A percentile compares a stretch with the other conserved stretches of the same genome.
These are phyloP conservation scores for Seiridium unicorne DNA, from an alignment of 2,329 filamentous ascomycete genomes.

Conservation along the genomic window DNA sequence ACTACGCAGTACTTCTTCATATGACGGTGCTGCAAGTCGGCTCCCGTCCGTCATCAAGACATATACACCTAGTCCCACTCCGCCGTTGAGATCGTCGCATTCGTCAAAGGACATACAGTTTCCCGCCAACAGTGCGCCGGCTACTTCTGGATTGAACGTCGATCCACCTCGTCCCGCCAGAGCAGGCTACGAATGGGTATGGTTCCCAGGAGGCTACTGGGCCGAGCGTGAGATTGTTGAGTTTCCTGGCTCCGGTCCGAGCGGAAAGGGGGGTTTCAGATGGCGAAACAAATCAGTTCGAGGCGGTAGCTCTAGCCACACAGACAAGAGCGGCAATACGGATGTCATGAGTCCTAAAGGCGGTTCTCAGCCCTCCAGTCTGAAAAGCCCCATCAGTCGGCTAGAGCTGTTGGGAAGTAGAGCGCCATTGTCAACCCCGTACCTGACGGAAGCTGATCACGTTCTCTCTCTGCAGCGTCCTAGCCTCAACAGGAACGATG, in stretches of 20 bases:
- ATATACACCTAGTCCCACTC: neutral
- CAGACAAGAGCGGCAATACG: slow-evolving; percentile 3
- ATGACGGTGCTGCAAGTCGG: slow-evolving; percentile 16
- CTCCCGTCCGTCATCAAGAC: slow-evolving; percentile 1
- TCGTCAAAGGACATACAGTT: slow-evolving; percentile 13
- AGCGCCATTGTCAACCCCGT: slow-evolving; percentile 28
- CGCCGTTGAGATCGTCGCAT: neutral
- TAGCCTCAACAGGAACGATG: slow-evolving; percentile 14
- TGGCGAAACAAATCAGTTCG: slow-evolving; percentile 36
- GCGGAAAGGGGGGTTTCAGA: slow-evolving; percentile 33
- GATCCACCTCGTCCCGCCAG: slow-evolving; percentile 56
- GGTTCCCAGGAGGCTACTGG: slow-evolving; percentile 63
- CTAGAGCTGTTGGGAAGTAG: neutral
- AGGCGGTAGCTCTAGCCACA: slow-evolving; percentile 19
- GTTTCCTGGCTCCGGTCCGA: slow-evolving; percentile 26
- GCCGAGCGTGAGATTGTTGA: slow-evolving; percentile 50
- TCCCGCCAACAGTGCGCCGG: slow-evolving; percentile 6
- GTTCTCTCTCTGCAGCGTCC: slow-evolving; percentile 43
- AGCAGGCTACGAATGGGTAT: slow-evolving; percentile 59
- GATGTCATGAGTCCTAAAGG: neutral
- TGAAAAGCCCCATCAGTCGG: slow-evolving; percentile 3
- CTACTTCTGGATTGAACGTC: slow-evolving; percentile 23
- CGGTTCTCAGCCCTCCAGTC: slow-evolving; percentile 12
- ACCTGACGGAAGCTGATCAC: slow-evolving; percentile 45
- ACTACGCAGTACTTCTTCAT: slow-evolving; percentile 20